A percentile compares a stretch with the other conserved stretches of the same genome.
phyloP scores from a whole-genome alignment of 2,329 filamentous ascomycete genomes.

The Microsporum canis region DNA sequence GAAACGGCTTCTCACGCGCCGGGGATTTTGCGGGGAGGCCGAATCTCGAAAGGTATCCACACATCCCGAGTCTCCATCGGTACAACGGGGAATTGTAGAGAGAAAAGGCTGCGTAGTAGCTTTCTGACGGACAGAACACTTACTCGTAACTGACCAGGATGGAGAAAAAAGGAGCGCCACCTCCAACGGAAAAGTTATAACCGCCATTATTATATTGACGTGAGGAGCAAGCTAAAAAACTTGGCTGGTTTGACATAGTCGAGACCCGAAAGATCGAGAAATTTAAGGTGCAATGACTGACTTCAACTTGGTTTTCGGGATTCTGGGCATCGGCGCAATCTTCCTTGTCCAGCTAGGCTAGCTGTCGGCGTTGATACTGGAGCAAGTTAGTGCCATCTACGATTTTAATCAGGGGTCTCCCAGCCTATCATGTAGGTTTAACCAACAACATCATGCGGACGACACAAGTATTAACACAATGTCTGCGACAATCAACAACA shows the following conservation, averaged over 20 bases:
- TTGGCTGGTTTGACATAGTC: not conserved
- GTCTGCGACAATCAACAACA: not conserved
- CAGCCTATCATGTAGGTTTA: not conserved
- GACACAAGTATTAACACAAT: not conserved
- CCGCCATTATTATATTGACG: no score
- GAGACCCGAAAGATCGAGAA: not conserved
- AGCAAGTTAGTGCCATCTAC: not conserved
- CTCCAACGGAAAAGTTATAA: not conserved
- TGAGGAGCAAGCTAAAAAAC: not conserved
- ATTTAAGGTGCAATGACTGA: not conserved
- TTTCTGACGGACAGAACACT: not conserved
- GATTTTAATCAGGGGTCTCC: not conserved
- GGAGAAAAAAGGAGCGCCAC: not conserved
- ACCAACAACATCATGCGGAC: not conserved
- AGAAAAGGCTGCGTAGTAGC: not conserved
- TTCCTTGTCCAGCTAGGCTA: not conserved
- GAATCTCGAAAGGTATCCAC: not conserved
- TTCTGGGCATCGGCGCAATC: not conserved
- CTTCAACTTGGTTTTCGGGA: not conserved
- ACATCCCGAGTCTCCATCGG: not conserved
- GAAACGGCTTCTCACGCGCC: not conserved
- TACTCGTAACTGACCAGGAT: not conserved
- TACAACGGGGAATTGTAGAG: not conserved
- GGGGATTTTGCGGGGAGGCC: not conserved
- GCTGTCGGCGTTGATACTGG: not conserved